Evolutionary conservation across 495 filamentous ascomycete species (phyloP), one percentile per base, ranked within the genome.

Genomic region (Trichoderma virens): DNA sequence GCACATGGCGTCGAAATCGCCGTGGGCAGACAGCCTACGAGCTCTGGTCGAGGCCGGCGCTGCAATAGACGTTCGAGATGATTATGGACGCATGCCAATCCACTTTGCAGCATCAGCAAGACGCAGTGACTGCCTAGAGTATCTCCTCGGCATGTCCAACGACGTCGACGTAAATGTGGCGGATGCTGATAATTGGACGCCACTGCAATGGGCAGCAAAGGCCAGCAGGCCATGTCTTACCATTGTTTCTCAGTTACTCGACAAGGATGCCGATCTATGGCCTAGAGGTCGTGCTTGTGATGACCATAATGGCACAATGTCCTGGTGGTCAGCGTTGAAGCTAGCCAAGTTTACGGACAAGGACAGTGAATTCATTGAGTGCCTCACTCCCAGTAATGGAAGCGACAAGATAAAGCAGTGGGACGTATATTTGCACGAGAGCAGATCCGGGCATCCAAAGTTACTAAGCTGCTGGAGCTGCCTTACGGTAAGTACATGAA

Each of bases 401-500:
- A 56, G 43, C 25, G 62, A 41, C 13, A 13, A 56, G 5, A 35
- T 5, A 16, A 8, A 56, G 62, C 2, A 20, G 11, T 64, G 62
- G 62, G 20, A 64, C 62, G 43, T 31, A 8, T 13, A 5, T 9
- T 16, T 9, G 6, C 54, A 59, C 54, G 8, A 28, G 9, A 59
- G 25, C 54, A 28, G 18, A 20, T 20, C 54, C 18, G 30, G 54
- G 9, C 2, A 32, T 32, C 54, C 3, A 28, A 28, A 28, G 23
- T 28, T 28, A 3, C 2, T 20, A 3, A 11, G 9, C 6, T 59
- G 54, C 18, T 3, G 9, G 23, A 59, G 54, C 54, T 59, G 54
- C 54, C 80, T 81, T 9, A 73, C 73, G 28, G 54, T 16, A 59
- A 59, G 54, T 45, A n/a, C n/a, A n/a, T n/a, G n/a, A n/a, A n/a